phyloP scores from a whole-genome alignment of 2,329 filamentous ascomycete genomes.

The Gaeumannomyces sp. region DNA sequence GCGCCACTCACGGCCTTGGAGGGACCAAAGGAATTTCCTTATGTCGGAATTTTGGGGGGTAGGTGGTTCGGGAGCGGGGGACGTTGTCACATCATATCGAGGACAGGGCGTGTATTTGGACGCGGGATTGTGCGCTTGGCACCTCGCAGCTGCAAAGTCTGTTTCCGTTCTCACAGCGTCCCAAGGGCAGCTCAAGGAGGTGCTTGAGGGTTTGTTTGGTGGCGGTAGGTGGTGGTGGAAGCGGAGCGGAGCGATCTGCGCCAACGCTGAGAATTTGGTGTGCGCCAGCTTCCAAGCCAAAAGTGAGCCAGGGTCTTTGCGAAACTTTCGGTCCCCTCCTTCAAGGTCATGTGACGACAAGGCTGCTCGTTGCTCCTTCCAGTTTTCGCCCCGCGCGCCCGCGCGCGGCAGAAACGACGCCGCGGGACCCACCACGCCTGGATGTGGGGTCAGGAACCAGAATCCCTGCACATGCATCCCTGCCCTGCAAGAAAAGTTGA shows the following conservation, averaged over 20 bases:
- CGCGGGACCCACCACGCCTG: not conserved
- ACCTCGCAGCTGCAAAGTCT: not conserved
- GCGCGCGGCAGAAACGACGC: not conserved
- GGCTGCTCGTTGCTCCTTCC: conserved; percentile 10
- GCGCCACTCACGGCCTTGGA: not conserved
- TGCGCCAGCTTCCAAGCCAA: not conserved
- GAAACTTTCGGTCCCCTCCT: not conserved
- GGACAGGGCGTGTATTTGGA: not conserved
- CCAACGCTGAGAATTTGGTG: conserved; percentile 3
- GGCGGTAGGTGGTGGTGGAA: not conserved
- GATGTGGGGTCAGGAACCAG: not conserved
- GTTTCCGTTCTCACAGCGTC: not conserved
- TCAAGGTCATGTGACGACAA: conserved; percentile 3
- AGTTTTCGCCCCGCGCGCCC: not conserved
- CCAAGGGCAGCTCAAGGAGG: not conserved
- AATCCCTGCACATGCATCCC: not conserved
- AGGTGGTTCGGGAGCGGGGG: not conserved
- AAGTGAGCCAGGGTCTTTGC: conserved; percentile 1
- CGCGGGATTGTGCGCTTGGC: not conserved
- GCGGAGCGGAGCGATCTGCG: not conserved
- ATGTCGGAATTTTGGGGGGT: not conserved
- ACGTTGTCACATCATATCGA: conserved; percentile 11
- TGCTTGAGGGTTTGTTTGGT: not conserved
- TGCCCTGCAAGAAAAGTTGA: conserved; percentile 6
- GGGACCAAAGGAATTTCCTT: conserved; percentile 15